These are phyloP conservation scores for Salix koriyanagi DNA, from an alignment of 345 rosid species.

Conservation along the genomic window DNA sequence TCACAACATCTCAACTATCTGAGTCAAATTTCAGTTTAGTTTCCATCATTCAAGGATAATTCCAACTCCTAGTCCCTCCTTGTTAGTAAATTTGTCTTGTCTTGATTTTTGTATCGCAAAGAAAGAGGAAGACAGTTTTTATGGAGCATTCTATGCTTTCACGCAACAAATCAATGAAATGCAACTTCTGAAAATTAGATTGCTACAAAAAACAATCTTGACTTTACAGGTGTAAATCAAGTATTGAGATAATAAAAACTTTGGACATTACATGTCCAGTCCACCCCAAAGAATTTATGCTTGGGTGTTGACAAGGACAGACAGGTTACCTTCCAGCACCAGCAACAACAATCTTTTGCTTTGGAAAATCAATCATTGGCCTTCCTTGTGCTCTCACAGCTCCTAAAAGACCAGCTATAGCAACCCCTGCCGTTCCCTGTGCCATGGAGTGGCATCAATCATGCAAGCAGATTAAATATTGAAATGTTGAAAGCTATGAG, in stretches of 20 bases:
- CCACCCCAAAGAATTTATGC: background rate
- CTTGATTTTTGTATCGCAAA: background rate
- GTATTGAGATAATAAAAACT: background rate
- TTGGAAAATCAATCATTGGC: slow-evolving; percentile 95
- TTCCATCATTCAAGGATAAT: background rate
- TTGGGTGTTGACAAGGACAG: background rate
- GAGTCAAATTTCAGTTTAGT: background rate
- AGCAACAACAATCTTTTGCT: slow-evolving; percentile 94
- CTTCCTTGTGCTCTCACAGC: slow-evolving; percentile 98
- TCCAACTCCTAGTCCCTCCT: background rate
- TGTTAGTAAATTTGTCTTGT: background rate
- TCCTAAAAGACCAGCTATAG: slow-evolving; percentile 96
- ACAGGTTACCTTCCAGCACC: slow-evolving; percentile 91
- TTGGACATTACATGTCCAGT: background rate
- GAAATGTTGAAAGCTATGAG: background rate
- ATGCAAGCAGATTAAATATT: background rate
- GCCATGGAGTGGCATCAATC: background rate
- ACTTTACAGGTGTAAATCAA: background rate
- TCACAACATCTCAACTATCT: slow-evolving; percentile 1
- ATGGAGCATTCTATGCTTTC: background rate
- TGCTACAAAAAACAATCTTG: background rate
- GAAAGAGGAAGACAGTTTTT: background rate
- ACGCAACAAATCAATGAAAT: background rate
- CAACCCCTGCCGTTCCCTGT: slow-evolving; percentile 99
- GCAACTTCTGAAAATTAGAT: background rate